Evolutionary conservation across 306 rosid genomes (phyloP), one percentile per base, ranked within the genome.

Genomic region (Sindora glabra): DNA sequence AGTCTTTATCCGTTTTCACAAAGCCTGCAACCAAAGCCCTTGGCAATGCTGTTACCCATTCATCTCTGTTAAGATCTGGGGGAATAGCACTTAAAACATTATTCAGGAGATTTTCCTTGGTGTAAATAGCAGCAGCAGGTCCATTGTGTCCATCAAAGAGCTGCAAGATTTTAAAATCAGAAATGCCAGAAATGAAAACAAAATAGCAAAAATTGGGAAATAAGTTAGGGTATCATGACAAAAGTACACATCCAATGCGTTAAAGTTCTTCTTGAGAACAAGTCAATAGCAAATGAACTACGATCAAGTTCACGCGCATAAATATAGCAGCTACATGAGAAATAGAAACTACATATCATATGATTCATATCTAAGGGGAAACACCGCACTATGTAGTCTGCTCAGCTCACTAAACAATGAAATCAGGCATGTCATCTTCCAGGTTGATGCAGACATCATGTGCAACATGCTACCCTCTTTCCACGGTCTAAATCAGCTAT

Each of bases 141-240:
- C 99, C 99, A 50, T 94, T 94, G 78, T 94, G 99, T 71, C 99
- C 99, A 62, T 94, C 99, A 81, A 89, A 94, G 47, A 94, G 77
- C 99, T 94, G 97, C 55, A 75, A 67, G 62, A 80, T 65, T 34
- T 68, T 46, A 12, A 27, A 12, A 44, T 65, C 56, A 79, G 80
- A 70, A 68, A 59, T 48, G 56, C 19, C 62, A 61, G 40, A 33
- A 17, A 60, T 8, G 32, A 2, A 29, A 32, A 27, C 5, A 27
- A 46, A 46, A 46, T 6, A 15, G 22, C 25, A 40, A 48, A 62
- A 62, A 58, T 48, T 38, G 33, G 27, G 46, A 59, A 56, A 41
- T 19, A 23, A 39, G 49, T n/a, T n/a, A n/a, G n/a, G n/a, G 34
- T 10, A 42, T 5, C 38, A 19, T 51, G 53, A 27, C 44, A 67